phyloP scores from a whole-genome alignment of 2,329 filamentous ascomycete genomes.

The Paracoccidioides lutzii region DNA sequence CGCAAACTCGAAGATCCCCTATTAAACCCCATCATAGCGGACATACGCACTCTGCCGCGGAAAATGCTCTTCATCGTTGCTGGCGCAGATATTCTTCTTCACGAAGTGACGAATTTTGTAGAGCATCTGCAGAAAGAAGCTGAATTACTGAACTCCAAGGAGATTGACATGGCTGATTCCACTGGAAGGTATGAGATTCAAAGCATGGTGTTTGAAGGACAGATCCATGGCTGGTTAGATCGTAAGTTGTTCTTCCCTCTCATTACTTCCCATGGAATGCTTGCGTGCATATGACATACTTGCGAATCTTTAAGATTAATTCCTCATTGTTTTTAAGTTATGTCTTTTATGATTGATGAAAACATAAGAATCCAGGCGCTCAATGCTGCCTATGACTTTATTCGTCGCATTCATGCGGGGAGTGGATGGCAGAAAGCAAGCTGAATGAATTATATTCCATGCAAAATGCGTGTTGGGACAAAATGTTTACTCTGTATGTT shows the following conservation, averaged over 20 bases:
- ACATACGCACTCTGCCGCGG: slow-evolving; percentile 23
- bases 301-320: not conserved
- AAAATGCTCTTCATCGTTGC: slow-evolving; percentile 31
- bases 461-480: too few relatives aligned
- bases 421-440: not conserved
- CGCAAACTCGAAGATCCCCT: slow-evolving; percentile 22
- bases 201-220: slow-evolving; percentile 16
- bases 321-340: slow-evolving; percentile 6
- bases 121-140: slow-evolving; percentile 21
- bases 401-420: slow-evolving; percentile 6
- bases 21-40: slow-evolving; percentile 27
- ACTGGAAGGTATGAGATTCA: slow-evolving; percentile 15
- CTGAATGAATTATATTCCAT: not conserved
- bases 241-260: slow-evolving; percentile 6
- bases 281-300: not conserved
- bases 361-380: slow-evolving; percentile 7
- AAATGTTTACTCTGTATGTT: not conserved
- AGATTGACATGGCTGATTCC: not conserved
- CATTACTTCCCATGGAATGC: not conserved
- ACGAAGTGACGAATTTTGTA: slow-evolving; percentile 30
- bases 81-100: slow-evolving; percentile 30
- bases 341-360: slow-evolving; percentile 9
- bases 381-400: slow-evolving; percentile 6
- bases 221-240: slow-evolving; percentile 23
- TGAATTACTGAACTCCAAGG: slow-evolving; percentile 6